phyloP scores from a whole-genome alignment of 1,139 yeast genomes.

The Suhomyces bolitotheri region DNA sequence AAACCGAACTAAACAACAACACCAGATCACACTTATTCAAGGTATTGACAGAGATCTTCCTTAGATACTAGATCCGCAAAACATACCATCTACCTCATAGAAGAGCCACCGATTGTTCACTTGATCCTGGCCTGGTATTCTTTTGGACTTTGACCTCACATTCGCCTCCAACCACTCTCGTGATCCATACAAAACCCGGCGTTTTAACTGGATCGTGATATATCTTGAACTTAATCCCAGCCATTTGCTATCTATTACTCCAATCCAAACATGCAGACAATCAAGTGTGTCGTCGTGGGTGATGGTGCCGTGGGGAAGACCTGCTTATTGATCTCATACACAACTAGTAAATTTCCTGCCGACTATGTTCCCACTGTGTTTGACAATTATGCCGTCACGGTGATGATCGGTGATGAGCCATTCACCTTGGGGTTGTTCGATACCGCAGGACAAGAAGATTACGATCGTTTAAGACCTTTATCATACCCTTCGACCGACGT shows the following conservation, averaged over 20 bases:
- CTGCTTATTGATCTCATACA: constrained; percentile 67
- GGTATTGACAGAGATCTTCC: constrained; percentile 6
- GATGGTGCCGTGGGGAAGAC: constrained; percentile 94
- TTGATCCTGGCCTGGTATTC: constrained; percentile 1
- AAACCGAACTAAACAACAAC: constrained; percentile 11
- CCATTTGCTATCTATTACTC: not conserved
- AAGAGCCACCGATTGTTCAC: constrained; percentile 4
- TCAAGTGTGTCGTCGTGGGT: constrained; percentile 95
- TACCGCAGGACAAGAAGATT: constrained; percentile 99
- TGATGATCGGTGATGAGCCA: constrained; percentile 98
- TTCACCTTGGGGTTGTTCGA: constrained; percentile 94
- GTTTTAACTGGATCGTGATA: constrained; percentile 3
- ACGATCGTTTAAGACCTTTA: constrained; percentile 93
- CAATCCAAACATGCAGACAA: constrained; percentile 61
- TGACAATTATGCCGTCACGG: constrained; percentile 97
- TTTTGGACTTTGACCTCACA: too few species aligned
- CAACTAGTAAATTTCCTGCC: constrained; percentile 91
- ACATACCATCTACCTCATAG: not conserved
- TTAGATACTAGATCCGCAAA: not conserved
- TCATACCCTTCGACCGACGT: constrained; percentile 97
- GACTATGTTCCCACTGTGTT: constrained; percentile 95
- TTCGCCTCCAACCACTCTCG: too few species aligned
- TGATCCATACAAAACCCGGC: constrained; percentile 3
- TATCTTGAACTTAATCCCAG: not conserved
- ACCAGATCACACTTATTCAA: constrained; percentile 5